Base-by-base conservation (phyloP, 2,329 filamentous ascomycete genomes). In the Pseudocercospora fuligena region DNA sequence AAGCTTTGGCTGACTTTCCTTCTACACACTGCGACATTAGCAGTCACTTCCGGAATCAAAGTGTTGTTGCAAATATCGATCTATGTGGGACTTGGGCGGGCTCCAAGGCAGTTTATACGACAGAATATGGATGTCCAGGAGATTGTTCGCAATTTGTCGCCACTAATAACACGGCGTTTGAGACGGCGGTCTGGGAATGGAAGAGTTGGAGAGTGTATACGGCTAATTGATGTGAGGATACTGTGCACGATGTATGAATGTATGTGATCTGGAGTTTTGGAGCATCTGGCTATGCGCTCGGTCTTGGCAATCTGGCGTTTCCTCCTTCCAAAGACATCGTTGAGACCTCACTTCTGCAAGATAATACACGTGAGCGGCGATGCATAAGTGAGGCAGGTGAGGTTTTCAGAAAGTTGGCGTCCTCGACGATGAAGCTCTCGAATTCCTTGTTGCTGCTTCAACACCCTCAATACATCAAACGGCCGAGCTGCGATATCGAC, bases 1-100 rank as follows among this genome's bases (percentile, higher is more conserved):
- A 79, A 3, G 86, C 89, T 0, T 71, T 86, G 9, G 88, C 89
- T 0, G 89, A 91, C 67, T 92, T 91, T 76, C 89, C 73, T 63
- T 76, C 72, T n/a, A 72, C 69, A 9, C 59, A 72, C 49, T 80
- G 79, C 63, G 70, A 78, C 43, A 77, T 80, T 60, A 69, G 77
- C 71, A 65, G 27, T 49, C 74, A 79, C 58, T 80, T 80, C 68
- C 70, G 61, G 4, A 75, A 79, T 54, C 76, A 79, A 62, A 73
- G 73, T 46, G 75, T 80, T 40, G 74, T 80, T 59, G 74, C 79
- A 59, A 76, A 79, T 58, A 78, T 75, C 25, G 78, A 78, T 60
- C 78, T 80, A 31, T 80, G 79, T 65, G 79, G 79, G 21, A 71
- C 69, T n/a, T 79, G 74, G 74, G 78, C 77, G 33, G 77, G 76